A percentile compares a stretch with the other conserved stretches of the same genome.
phyloP scores from a whole-genome alignment of 2,329 filamentous ascomycete species.

The Ophiostoma montium region DNA sequence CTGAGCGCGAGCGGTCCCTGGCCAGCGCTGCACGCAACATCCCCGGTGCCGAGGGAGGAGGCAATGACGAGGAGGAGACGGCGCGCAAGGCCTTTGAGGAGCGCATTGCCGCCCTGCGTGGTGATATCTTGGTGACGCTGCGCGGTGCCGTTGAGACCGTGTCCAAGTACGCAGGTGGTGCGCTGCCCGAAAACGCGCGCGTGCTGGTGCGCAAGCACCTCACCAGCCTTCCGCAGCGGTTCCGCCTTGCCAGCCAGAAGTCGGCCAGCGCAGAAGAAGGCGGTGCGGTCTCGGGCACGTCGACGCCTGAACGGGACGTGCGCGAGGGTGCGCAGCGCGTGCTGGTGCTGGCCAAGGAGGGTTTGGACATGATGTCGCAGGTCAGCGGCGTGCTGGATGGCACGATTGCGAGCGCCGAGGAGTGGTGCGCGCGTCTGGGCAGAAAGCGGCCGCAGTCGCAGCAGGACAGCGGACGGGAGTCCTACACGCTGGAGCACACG shows the following conservation, averaged over 20 bases:
- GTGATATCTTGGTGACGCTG: slow-evolving; percentile 63
- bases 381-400: slow-evolving; percentile 78
- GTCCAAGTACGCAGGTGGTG: slow-evolving; percentile 80
- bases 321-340: slow-evolving; percentile 58
- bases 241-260: slow-evolving; percentile 46
- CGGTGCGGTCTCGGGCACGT: slow-evolving; percentile 3
- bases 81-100: slow-evolving; percentile 38
- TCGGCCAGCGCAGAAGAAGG: slow-evolving; percentile 13
- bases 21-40: slow-evolving; percentile 9
- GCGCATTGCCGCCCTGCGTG: slow-evolving; percentile 52
- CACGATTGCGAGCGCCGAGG: slow-evolving; percentile 79
- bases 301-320: slow-evolving; percentile 21
- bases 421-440: slow-evolving; percentile 74
- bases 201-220: slow-evolving; percentile 73
- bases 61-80: slow-evolving; percentile 5
- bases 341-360: slow-evolving; percentile 75
- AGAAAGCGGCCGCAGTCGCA: slow-evolving; percentile 21
- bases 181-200: slow-evolving; percentile 76
- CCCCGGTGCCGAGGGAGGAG: slow-evolving; percentile 6
- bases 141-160: slow-evolving; percentile 74
- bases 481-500: background rate
- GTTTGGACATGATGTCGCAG: slow-evolving; percentile 86
- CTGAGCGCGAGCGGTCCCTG: slow-evolving; percentile 13
- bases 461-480: background rate
- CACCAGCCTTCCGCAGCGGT: slow-evolving; percentile 70